A percentile compares a stretch with the other conserved stretches of the same genome.
phyloP scores from a whole-genome alignment of 306 rosid genomes.

The Gynostemma pentaphyllum region DNA sequence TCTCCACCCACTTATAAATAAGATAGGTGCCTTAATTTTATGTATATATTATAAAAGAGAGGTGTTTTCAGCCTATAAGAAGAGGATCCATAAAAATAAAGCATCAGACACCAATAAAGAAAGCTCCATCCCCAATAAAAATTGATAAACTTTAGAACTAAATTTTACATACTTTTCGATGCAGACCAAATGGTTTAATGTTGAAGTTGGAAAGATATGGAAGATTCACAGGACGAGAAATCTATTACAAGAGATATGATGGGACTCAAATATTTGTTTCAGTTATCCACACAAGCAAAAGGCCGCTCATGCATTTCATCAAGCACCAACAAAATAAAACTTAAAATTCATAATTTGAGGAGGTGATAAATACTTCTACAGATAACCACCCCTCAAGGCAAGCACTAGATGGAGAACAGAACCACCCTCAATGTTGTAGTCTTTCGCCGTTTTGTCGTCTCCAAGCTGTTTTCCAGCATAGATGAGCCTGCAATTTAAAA shows the following conservation, averaged over 20 bases:
- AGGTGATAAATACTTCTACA: conserved; percentile 11
- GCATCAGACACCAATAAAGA: background rate
- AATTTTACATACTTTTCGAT: background rate
- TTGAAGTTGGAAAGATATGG: conserved; percentile 5
- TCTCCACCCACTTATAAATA: no score
- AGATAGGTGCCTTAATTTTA: no score
- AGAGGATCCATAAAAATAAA: background rate
- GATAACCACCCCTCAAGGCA: conserved; percentile 74
- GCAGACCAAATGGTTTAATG: conserved; percentile 4
- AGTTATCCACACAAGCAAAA: conserved; percentile 6
- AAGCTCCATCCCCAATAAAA: conserved; percentile 9
- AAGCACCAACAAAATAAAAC: conserved; percentile 5
- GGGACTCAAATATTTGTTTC: conserved; percentile 1
- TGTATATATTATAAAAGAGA: no score
- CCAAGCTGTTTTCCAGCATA: conserved; percentile 98
- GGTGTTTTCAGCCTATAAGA: no score
- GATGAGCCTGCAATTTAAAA: conserved; percentile 75
- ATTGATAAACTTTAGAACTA: background rate
- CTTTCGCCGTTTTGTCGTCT: conserved; percentile 95
- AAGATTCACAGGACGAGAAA: background rate
- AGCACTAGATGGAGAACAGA: conserved; percentile 94
- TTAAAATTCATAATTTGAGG: conserved; percentile 6
- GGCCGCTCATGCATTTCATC: conserved; percentile 4
- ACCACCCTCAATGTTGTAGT: conserved; percentile 97
- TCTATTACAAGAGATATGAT: background rate